Conservation (phyloP, 1,284 basidiomycete species). For the Cryptococcus wingfieldii region DNA sequence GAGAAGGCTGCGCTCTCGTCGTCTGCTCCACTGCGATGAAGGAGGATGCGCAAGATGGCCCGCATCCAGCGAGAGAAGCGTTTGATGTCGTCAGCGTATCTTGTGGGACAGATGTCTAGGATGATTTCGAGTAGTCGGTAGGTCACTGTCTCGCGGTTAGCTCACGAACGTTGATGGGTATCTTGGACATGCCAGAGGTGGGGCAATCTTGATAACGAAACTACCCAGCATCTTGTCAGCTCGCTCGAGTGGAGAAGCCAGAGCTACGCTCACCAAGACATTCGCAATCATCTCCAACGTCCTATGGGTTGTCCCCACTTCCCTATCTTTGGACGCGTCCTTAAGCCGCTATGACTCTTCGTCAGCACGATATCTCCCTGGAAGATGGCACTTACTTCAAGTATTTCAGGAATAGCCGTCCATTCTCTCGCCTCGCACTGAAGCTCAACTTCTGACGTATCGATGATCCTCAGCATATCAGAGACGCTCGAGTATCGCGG, state of each 20-base stretch:
- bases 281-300: conserved; percentile 6
- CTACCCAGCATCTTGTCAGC: background rate
- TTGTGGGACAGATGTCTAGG: background rate
- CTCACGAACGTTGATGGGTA: background rate
- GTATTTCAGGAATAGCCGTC: background rate
- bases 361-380: background rate
- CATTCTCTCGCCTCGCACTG: conserved; percentile 3
- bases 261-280: conserved; percentile 3
- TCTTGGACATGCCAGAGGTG: background rate
- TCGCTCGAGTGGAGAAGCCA: background rate
- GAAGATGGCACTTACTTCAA: background rate
- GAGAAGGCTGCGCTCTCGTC: background rate
- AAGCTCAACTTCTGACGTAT: conserved; percentile 8
- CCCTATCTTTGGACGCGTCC: background rate
- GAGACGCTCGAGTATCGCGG: background rate
- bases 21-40: background rate
- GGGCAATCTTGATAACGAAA: conserved; percentile 4
- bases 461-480: conserved; percentile 3
- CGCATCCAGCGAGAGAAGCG: conserved; percentile 8
- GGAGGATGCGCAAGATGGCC: background rate
- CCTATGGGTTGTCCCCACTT: background rate
- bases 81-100: background rate
- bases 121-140: background rate
- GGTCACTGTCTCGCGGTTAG: background rate
- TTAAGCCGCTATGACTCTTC: background rate